Base-by-base conservation (phyloP, 176 grass and related monocot species). In the Saccharum spontaneum region DNA sequence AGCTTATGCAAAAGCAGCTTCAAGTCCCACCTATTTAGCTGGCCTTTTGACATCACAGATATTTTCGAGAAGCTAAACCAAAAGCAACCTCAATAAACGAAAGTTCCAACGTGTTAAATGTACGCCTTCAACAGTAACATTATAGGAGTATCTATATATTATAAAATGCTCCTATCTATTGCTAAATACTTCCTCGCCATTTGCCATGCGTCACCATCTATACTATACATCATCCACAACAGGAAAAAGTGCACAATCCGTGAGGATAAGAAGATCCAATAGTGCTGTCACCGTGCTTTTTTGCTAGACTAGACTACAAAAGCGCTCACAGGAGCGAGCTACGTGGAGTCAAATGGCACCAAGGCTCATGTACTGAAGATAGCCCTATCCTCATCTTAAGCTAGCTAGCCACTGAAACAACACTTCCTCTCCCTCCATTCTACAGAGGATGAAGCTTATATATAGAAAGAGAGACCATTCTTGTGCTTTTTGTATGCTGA, bases 361-460 rank as follows among this genome's bases (percentile, higher is more conserved):
- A 70, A 67, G 33, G 24, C 24, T 68, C 59, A 33, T 52, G 14
- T 22, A 31, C 67, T 52, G 39, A 72, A 48, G 84, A 86, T 63
- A 73, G 69, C 85, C 85, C 78, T 76, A 87, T 87, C 85, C 61
- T 54, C 78, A 59, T 76, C 78, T 57, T 67, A 76, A 46, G 78
- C 36, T 28, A 46, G 78, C 36, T 39, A 57, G 85, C 45, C 70
- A 69, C 17, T 69, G 70, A 60, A 75, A 46, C 28, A 6, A 80
- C 68, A 43, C 14, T 81, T 40, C 7, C 28, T 67, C 43, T 33
- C 38, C 26, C 48, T 81, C 30, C 65, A 39, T 6, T 41, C 22
- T 20, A 65, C 24, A 39, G 1, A 36, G 17, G 3, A 26, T 17
- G 40, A 43, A 24, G 39, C 43, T 54, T 75, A 31, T 20, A 75